Conservation (phyloP, 1,284 basidiomycete genomes). For the Rhodotorula sp. region DNA sequence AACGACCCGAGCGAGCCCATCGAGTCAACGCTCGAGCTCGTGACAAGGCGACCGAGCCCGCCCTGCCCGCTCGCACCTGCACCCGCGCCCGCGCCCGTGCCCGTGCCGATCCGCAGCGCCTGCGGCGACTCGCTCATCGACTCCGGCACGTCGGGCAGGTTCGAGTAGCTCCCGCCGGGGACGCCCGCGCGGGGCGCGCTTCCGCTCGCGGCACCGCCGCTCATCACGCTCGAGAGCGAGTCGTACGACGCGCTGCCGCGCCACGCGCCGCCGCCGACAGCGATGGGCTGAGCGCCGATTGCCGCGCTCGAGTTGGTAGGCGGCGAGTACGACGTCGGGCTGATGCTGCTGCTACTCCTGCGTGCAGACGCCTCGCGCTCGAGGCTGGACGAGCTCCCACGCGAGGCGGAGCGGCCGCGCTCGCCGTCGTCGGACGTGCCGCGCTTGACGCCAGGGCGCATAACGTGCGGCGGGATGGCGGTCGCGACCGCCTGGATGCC, state of each 20-base stretch:
- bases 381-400: constrained; percentile 32
- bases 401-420: constrained; percentile 34
- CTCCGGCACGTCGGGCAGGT: constrained; percentile 21
- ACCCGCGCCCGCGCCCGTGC: not conserved
- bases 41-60: constrained; percentile 14
- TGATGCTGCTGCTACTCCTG: constrained; percentile 31
- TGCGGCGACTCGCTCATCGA: constrained; percentile 11
- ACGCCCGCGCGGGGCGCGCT: not conserved
- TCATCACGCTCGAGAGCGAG: constrained; percentile 27
- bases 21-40: constrained; percentile 31
- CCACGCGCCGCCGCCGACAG: constrained; percentile 9
- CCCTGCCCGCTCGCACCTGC: not conserved
- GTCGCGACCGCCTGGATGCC: constrained; percentile 31
- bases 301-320: constrained; percentile 11
- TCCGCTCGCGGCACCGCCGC: not conserved
- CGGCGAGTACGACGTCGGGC: constrained; percentile 33
- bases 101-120: not conserved
- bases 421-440: constrained; percentile 4
- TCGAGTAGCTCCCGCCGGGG: not conserved
- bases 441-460: constrained; percentile 9
- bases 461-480: constrained; percentile 35
- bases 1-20: constrained; percentile 17
- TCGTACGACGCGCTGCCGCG: constrained; percentile 22
- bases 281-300: constrained; percentile 12
- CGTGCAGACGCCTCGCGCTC: constrained; percentile 36